Base-by-base conservation (phyloP, 2,329 filamentous ascomycete genomes). In the Chalara sp. region DNA sequence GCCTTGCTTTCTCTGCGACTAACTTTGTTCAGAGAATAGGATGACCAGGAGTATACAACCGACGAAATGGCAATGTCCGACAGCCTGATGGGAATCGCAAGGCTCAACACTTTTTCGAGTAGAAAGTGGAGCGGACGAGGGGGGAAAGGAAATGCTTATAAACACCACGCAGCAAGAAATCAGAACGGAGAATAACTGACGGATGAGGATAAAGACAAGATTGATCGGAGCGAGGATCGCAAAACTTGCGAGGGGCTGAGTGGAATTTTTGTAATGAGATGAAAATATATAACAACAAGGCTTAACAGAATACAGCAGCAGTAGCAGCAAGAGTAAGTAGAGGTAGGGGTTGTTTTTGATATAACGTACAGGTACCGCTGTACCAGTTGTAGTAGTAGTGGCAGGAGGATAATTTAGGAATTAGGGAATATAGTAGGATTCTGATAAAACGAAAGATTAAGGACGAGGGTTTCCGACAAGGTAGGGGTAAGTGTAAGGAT, bases 151-250 rank as follows among this genome's bases (percentile, higher is more conserved):
- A 47, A 52, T 53, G 40, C 45, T 49, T 55, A 44, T 48, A 8
- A 44, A 51, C 45, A 48, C 46, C 44, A 47, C 30, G 42, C 50
- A 48, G 49, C 49, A 56, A 57, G 40, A 49, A 55, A 37, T 54
- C 51, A 51, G 55, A 37, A 53, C 56, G 58, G 61, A 61, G 53
- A 58, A 59, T 52, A 58, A 43, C 35, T 56, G 51, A 49, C 48
- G 54, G 58, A 59, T 35, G 45, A 42, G 50, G 56, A 41, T 33
- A 47, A 21, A 49, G 48, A 48, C 47, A 55, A 54, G 50, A 59
- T 46, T 54, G 61, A 63, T 64, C 63, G 50, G 59, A 63, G 58
- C 59, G 58, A 64, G 61, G 61, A 60, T 59, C 6, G 29, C 13
- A 44, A 6, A 44, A 32, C 49, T 52, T 46, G 53, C 53, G 47